Conservation (phyloP, 768 basidiomycete genomes). For the Mycena galopus region DNA sequence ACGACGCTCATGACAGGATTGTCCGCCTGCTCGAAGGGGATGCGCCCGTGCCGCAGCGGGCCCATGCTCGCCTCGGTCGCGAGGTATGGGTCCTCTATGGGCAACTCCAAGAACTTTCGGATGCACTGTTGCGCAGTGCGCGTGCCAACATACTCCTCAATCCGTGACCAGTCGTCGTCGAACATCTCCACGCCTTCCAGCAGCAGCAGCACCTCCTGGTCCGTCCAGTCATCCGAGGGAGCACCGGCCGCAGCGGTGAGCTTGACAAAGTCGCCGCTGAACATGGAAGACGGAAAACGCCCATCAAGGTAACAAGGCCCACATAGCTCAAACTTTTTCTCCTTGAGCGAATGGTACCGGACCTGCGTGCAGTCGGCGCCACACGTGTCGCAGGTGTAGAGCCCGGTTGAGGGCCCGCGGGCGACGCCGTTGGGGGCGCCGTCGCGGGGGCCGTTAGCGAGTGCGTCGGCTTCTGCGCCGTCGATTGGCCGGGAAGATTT, state of each 20-base stretch:
- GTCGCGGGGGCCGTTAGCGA: constrained; percentile 67
- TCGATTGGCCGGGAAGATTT: constrained; percentile 83
- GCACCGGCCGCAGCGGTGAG: constrained; percentile 64
- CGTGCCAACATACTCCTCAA: constrained; percentile 94
- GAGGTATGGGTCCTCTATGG: constrained; percentile 96
- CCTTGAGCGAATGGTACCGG: constrained; percentile 94
- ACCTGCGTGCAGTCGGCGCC: constrained; percentile 91
- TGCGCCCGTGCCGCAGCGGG: constrained; percentile 76
- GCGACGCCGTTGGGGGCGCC: constrained; percentile 62
- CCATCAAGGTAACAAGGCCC: constrained; percentile 95
- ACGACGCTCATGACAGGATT: constrained; percentile 99
- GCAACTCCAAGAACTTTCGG: constrained; percentile 93
- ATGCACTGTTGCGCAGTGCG: constrained; percentile 95
- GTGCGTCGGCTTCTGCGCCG: constrained; percentile 73
- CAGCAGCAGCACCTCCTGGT: constrained; percentile 89
- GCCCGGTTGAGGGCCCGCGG: constrained; percentile 44
- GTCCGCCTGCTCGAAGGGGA: constrained; percentile 95
- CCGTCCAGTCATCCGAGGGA: constrained; percentile 83
- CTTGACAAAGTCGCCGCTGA: constrained; percentile 96
- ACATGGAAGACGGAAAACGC: constrained; percentile 96
- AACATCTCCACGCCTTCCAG: constrained; percentile 99
- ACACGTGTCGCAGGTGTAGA: constrained; percentile 92
- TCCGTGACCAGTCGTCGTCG: constrained; percentile 95
- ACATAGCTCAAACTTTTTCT: constrained; percentile 92
- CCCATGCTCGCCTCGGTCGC: constrained; percentile 83